Base-by-base conservation (phyloP, 257 asterid species). In the Penstemon newberryi region DNA sequence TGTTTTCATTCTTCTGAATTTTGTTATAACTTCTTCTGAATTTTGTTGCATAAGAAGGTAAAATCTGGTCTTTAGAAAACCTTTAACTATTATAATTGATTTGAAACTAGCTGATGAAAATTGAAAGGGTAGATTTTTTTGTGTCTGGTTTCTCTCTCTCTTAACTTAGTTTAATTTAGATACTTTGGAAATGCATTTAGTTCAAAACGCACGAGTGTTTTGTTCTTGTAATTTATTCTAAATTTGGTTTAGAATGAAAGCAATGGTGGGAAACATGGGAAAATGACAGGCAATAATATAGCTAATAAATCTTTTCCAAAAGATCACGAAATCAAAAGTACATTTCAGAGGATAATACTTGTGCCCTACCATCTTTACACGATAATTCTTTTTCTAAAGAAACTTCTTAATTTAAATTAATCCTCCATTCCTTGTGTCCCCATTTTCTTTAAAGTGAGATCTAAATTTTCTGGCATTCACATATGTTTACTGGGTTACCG, bases 301-400 rank as follows among this genome's bases (percentile, higher is more conserved):
- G 12, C 7, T n/a, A 12, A 65, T 61, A 18, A 36, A 49, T 74
- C 60, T 75, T 74, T 81, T 75, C 45, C 5, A 15, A 82, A 78
- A 75, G 79, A 68, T 64, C 38, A 72, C 60, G 56, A 78, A 73
- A 72, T 66, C 62, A 69, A 75, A 67, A 40, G 69, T 65, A 73
- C 61, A 72, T 73, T 60, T 77, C 70, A 54, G 47, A 65, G 64
- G 85, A 79, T 83, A 71, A 82, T 67, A 65, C 65, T 73, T 67
- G 76, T 60, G 79, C 71, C 81, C 81, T 72, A 77, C 84, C 77
- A 69, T 67, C 77, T 67, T 77, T 68, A 56, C 79, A 70, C 42
- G 54, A 56, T 51, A 67, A 66, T 63, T 60, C 53, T 71, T 64
- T 66, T 71, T 57, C 10, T 52, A 66, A 71, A 65, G 80, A 74